phyloP scores from a whole-genome alignment of 768 basidiomycete genomes.

The Termitomyces sp. region DNA sequence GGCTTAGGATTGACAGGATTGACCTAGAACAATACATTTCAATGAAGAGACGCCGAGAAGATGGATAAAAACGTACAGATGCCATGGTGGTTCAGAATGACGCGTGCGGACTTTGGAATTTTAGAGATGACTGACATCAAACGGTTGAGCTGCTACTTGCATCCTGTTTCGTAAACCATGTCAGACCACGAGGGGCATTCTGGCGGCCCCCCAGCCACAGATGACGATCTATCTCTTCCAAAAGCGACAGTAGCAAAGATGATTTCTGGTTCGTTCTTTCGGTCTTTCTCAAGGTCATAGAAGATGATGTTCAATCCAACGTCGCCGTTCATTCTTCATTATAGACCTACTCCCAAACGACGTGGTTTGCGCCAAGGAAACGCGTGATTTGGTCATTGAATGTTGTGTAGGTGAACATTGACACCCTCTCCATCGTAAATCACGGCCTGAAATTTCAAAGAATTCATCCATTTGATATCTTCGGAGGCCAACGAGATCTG shows the following conservation, averaged over 20 bases:
- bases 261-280: slow-evolving; percentile 67
- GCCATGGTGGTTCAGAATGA: slow-evolving; percentile 58
- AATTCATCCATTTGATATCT: slow-evolving; percentile 97
- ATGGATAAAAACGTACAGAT: slow-evolving; percentile 41
- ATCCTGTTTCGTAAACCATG: slow-evolving; percentile 45
- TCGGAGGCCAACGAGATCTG: slow-evolving; percentile 98
- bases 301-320: slow-evolving; percentile 1
- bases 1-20: slow-evolving; percentile 98
- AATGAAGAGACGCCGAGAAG: neutral
- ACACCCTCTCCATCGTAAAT: slow-evolving; percentile 3
- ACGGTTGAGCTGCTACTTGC: neutral
- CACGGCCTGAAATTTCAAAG: slow-evolving; percentile 37
- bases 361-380: slow-evolving; percentile 90
- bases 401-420: slow-evolving; percentile 94
- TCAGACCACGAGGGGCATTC: slow-evolving; percentile 86
- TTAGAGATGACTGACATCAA: neutral
- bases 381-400: slow-evolving; percentile 94
- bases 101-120: slow-evolving; percentile 37
- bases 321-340: slow-evolving; percentile 7
- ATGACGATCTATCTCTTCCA: slow-evolving; percentile 92
- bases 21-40: slow-evolving; percentile 42
- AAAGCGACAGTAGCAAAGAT: slow-evolving; percentile 98
- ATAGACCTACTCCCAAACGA: slow-evolving; percentile 88
- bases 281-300: neutral
- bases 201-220: slow-evolving; percentile 56